Evolutionary conservation across 108 stramenopile species (phyloP).

Genomic region (Nitzschia sp.): DNA sequence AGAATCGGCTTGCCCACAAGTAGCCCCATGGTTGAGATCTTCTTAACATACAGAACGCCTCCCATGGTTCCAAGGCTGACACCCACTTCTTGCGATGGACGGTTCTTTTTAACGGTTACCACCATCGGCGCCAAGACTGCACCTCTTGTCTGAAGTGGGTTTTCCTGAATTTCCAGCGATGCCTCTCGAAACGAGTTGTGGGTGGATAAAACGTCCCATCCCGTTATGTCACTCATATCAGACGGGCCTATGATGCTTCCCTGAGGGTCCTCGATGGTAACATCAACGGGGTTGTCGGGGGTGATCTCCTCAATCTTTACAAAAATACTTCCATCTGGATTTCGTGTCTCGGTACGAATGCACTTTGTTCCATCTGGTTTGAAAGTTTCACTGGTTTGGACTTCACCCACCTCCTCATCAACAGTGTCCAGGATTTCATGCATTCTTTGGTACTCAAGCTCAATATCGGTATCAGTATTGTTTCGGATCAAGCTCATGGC

Average conservation of each 20-base stretch:
- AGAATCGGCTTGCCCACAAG: slow-evolving; percentile 19
- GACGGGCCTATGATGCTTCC: neutral
- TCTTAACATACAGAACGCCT: slow-evolving; percentile 14
- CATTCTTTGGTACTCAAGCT: slow-evolving; percentile 16
- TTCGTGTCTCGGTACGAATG: slow-evolving; percentile 10
- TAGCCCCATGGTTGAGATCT: slow-evolving; percentile 11
- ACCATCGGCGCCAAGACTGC: neutral
- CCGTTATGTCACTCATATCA: neutral
- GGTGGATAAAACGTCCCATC: neutral
- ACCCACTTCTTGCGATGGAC: slow-evolving; percentile 16
- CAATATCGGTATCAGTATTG: neutral
- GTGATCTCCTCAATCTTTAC: neutral
- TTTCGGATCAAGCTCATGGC: slow-evolving; percentile 11
- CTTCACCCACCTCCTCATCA: neutral
- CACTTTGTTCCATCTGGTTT: slow-evolving; percentile 3
- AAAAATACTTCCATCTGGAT: slow-evolving; percentile 9
- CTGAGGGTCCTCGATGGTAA: neutral
- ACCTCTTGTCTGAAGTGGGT: no score
- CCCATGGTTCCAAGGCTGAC: slow-evolving; percentile 6
- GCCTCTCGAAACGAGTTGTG: neutral
- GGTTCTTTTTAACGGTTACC: slow-evolving; percentile 18
- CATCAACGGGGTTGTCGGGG: slow-evolving; percentile 1
- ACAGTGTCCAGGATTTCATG: neutral
- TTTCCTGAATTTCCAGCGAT: neutral
- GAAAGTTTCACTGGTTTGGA: neutral